A percentile compares a stretch with the other conserved stretches of the same genome.
phyloP scores from a whole-genome alignment of 1,284 basidiomycete genomes.

The Tilletia setariae region DNA sequence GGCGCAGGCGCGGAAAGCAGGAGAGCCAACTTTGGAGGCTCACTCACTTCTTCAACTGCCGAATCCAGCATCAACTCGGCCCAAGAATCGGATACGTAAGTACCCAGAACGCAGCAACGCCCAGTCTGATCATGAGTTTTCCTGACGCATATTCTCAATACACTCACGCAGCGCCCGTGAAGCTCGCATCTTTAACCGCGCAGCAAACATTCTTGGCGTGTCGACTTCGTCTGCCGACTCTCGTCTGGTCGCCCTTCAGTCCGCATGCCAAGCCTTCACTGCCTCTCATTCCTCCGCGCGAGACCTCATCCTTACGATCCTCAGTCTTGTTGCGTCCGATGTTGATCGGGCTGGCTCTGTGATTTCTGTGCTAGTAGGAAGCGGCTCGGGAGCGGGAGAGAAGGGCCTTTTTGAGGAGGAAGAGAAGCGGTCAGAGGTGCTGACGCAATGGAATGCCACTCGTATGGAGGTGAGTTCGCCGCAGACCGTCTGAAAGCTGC shows the following conservation, averaged over 20 bases:
- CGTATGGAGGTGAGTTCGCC: conserved; percentile 64
- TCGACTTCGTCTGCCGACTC: not conserved
- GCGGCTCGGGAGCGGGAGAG: not conserved
- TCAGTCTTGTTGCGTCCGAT: conserved; percentile 9
- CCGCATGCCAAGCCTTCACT: not conserved
- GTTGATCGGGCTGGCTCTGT: conserved; percentile 58
- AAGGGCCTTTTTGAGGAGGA: conserved; percentile 59
- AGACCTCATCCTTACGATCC: conserved; percentile 4
- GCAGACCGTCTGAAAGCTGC: conserved; percentile 14
- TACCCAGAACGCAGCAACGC: too few relatives aligned
- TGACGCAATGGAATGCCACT: conserved; percentile 77
- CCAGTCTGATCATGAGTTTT: too few relatives aligned
- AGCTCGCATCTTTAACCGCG: conserved; percentile 8
- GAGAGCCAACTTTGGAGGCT: conserved; percentile 9
- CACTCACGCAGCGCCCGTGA: not conserved
- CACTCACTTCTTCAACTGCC: not conserved
- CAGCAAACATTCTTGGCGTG: not conserved
- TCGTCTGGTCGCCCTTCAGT: not conserved
- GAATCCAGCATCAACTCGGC: too few relatives aligned
- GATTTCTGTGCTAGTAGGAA: conserved; percentile 65
- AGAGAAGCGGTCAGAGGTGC: conserved; percentile 74
- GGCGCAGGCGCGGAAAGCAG: conserved; percentile 7
- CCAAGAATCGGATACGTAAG: too few relatives aligned
- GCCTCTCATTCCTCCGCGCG: not conserved
- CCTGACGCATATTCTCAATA: too few relatives aligned